Base-by-base conservation (phyloP, 2,329 filamentous ascomycete species). In the Paecilomyces sp. region DNA sequence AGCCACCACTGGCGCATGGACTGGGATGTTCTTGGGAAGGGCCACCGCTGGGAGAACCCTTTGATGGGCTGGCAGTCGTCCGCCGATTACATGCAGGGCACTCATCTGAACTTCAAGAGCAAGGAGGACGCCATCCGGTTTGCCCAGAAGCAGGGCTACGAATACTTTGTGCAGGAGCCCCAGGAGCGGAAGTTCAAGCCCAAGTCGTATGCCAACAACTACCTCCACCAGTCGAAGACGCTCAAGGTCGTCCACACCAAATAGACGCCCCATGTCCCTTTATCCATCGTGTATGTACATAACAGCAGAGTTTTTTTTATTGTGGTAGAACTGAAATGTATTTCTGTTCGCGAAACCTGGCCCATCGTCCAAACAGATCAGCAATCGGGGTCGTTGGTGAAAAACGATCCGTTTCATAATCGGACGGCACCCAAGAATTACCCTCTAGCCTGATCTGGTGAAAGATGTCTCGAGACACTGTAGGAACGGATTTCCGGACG, bases 41-140 rank as follows among this genome's bases (percentile, higher is more conserved):
- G 94, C 62, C 91, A 97, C 78, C 86, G 94, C 68, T 99, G 94
- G 95, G 94, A 99, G 82, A 99, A 99, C 79, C 91, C 89, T 54
- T 79, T 99, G 74, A 99, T 99, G 86, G 94, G 94, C 62, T 99
- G 95, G 95, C 92, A 97, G 75, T 97, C 93, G 25, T 95, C 92
- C 18, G 93, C 84, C 59, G 94, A 99, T 77, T 86, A 86, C 73
- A 94, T 99, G 91, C 92, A 99, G 77, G 93, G 92, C 71, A 96
- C 92, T 55, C 85, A 92, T 74, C 78, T 99, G 69, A 88, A 88
- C 76, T 99, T 99, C 84, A 90, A 90, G 77, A 84, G 82, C 69
- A 97, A 96, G 82, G 92, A 97, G 74, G 93, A 96, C 68, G 94
- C 94, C 65, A 93, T 99, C 70, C 81, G 83, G 61, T 99, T 99